A percentile compares a stretch with the other conserved stretches of the same genome.
Conservation (phyloP, 306 rosid genomes). For the Macrotyloma uniflorum region DNA sequence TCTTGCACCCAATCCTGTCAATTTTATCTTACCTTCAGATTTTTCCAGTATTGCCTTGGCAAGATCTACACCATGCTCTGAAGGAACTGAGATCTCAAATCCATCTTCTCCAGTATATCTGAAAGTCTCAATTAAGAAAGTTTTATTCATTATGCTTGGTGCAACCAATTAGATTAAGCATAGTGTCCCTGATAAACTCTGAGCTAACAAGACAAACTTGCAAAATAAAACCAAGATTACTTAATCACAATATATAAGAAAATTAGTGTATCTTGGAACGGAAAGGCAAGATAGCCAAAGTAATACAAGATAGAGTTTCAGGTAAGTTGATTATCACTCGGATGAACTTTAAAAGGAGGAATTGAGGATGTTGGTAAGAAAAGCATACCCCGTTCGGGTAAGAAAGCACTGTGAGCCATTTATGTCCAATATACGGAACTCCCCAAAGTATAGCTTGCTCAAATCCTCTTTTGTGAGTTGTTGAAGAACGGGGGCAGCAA, state of each 20-base stretch:
- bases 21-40: conserved; percentile 86
- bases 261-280: not conserved
- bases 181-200: not conserved
- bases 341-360: conserved; percentile 16
- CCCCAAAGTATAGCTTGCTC: conserved; percentile 89
- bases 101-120: conserved; percentile 99
- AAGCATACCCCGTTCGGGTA: conserved; percentile 89
- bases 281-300: conserved; percentile 3
- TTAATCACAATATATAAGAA: not conserved
- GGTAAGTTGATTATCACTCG: not conserved
- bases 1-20: conserved; percentile 96
- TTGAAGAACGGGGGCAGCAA: conserved; percentile 91
- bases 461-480: conserved; percentile 81
- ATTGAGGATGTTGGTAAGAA: not conserved
- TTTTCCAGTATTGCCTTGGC: conserved; percentile 94
- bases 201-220: not conserved
- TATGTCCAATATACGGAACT: conserved; percentile 77
- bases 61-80: conserved; percentile 84
- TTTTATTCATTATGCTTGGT: conserved; percentile 22
- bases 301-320: not conserved
- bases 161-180: conserved; percentile 10
- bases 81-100: conserved; percentile 96
- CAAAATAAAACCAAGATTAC: not conserved
- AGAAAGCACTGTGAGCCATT: conserved; percentile 81
- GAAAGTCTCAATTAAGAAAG: conserved; percentile 38